phyloP scores from a whole-genome alignment of 2,329 filamentous ascomycete species.

The Colletotrichum caudatum region DNA sequence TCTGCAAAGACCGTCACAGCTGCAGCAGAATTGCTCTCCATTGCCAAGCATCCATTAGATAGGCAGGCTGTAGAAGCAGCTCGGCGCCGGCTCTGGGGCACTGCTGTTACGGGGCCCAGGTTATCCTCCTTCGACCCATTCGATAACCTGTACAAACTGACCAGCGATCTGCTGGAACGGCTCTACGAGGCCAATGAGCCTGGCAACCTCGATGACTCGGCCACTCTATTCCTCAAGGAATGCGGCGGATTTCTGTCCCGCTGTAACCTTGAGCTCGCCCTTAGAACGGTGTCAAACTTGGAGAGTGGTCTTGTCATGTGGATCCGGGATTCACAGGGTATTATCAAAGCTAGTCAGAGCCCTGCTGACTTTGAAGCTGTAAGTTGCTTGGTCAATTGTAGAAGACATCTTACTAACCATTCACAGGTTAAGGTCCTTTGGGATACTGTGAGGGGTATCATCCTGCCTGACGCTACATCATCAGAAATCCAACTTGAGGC shows the following conservation, averaged over 20 bases:
- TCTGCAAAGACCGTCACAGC: conserved; percentile 50
- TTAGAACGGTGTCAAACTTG: conserved; percentile 68
- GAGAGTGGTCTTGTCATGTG: conserved; percentile 73
- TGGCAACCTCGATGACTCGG: conserved; percentile 52
- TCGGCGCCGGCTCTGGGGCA: conserved; percentile 75
- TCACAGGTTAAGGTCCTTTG: conserved; percentile 62
- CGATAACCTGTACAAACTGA: conserved; percentile 72
- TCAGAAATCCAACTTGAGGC: conserved; percentile 61
- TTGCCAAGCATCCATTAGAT: conserved; percentile 68
- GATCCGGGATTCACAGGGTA: conserved; percentile 69
- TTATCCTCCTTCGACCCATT: conserved; percentile 70
- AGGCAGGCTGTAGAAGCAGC: conserved; percentile 74
- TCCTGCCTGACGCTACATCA: conserved; percentile 52
- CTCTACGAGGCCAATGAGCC: conserved; percentile 64
- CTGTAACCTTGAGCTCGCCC: conserved; percentile 62
- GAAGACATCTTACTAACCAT: conserved; percentile 45
- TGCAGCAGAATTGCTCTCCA: conserved; percentile 58
- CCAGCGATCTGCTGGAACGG: conserved; percentile 63
- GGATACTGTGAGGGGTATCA: conserved; percentile 59
- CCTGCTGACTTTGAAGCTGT: conserved; percentile 58
- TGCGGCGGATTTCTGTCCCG: conserved; percentile 64
- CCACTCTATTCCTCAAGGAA: conserved; percentile 64
- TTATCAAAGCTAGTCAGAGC: conserved; percentile 56
- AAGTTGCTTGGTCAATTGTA: conserved; percentile 48
- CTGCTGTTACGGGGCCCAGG: conserved; percentile 55